Evolutionary conservation across 2,329 filamentous ascomycete species (phyloP).

Genomic region (Elsinoe perseae): DNA sequence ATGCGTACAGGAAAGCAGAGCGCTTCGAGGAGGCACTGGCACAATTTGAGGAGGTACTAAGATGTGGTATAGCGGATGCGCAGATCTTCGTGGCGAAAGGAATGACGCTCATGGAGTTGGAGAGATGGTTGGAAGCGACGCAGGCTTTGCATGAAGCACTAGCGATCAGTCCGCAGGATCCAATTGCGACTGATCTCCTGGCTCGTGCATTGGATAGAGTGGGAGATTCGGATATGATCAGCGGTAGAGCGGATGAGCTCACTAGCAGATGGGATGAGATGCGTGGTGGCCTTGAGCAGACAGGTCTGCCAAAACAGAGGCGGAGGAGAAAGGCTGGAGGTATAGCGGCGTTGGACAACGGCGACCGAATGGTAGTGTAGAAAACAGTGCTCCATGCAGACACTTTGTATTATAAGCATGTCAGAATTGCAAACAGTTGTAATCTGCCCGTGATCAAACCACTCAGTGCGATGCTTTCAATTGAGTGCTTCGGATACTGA

Average conservation of each 20-base stretch:
- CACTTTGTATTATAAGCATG: too few relatives aligned
- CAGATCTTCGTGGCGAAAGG: constrained; percentile 76
- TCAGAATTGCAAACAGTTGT: too few relatives aligned
- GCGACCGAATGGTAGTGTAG: background rate
- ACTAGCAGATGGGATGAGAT: constrained; percentile 9
- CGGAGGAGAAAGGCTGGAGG: constrained; percentile 10
- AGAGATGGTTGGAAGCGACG: constrained; percentile 67
- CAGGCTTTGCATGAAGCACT: constrained; percentile 77
- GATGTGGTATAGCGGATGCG: constrained; percentile 67
- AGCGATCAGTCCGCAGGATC: constrained; percentile 69
- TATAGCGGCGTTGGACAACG: background rate
- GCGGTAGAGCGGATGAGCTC: background rate
- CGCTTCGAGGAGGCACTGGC: constrained; percentile 63
- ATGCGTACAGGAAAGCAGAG: constrained; percentile 69
- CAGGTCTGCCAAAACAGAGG: background rate
- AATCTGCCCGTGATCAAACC: too few relatives aligned
- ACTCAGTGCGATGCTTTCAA: too few relatives aligned
- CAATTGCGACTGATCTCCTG: constrained; percentile 70
- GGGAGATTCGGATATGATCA: constrained; percentile 29
- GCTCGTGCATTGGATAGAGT: constrained; percentile 63
- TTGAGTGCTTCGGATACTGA: too few relatives aligned
- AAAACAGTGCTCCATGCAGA: too few relatives aligned
- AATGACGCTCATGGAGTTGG: constrained; percentile 71
- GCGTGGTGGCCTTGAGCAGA: background rate
- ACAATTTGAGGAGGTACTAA: constrained; percentile 80